Evolutionary conservation across 768 basidiomycete genomes (phyloP).

Genomic region (Lactarius hatsudake): DNA sequence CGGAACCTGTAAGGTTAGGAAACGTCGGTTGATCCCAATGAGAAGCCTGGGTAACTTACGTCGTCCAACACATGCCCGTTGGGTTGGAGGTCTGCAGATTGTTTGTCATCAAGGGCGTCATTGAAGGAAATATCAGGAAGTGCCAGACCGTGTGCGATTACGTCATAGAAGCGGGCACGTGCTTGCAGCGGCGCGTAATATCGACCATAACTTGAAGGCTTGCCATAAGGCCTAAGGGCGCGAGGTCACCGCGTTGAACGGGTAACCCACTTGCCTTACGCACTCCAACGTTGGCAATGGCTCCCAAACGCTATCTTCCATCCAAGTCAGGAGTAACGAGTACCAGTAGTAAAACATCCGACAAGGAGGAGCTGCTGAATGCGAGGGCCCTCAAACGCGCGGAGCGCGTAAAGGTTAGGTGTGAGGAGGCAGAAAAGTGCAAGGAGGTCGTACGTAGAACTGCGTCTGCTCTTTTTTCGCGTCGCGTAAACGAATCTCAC

Average conservation of each 20-base stretch:
- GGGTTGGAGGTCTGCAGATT: too few species aligned
- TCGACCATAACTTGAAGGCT: too few species aligned
- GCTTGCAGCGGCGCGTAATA: background rate
- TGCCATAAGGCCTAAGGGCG: too few species aligned
- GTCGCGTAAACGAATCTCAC: background rate
- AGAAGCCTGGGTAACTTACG: background rate
- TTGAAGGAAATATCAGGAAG: too few species aligned
- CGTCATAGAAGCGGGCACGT: too few species aligned
- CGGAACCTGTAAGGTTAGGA: too few species aligned
- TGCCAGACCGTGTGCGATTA: too few species aligned
- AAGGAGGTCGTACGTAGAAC: conserved; percentile 13
- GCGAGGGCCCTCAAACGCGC: conserved; percentile 4
- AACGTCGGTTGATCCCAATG: background rate
- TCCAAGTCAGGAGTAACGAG: background rate
- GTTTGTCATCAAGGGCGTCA: too few species aligned
- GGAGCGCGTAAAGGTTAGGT: background rate
- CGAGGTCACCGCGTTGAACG: background rate
- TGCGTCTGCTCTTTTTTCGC: background rate
- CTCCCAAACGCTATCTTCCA: background rate
- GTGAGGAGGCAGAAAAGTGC: background rate
- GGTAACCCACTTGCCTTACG: background rate
- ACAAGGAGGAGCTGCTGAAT: background rate
- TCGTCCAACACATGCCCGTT: background rate
- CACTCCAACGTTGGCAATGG: background rate
- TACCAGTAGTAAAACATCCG: background rate